phyloP scores from a whole-genome alignment of 2,329 filamentous ascomycete species.

The Xenosphaeropsis pyriputrescens region DNA sequence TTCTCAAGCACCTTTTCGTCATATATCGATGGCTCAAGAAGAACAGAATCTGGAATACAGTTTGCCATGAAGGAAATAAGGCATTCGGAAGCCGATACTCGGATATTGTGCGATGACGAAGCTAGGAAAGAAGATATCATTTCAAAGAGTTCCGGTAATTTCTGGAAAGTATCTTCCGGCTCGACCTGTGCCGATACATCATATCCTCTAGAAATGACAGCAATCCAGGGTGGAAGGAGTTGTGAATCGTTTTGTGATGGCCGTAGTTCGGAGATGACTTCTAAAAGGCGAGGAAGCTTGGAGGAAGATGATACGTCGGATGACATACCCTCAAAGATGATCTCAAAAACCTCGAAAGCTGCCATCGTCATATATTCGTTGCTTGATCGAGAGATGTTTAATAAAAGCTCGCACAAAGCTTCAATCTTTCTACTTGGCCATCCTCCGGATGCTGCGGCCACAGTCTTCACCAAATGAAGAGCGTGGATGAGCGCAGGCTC shows the following conservation, averaged over 20 bases:
- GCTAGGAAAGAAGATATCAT: conserved; percentile 71
- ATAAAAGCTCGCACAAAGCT: conserved; percentile 72
- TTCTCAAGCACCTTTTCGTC: conserved; percentile 85
- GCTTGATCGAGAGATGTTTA: conserved; percentile 76
- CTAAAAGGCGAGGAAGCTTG: conserved; percentile 78
- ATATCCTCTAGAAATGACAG: conserved; percentile 85
- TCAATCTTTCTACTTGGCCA: conserved; percentile 98
- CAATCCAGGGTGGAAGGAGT: conserved; percentile 90
- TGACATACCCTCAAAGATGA: conserved; percentile 80
- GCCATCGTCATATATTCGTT: conserved; percentile 96
- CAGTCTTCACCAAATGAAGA: conserved; percentile 79
- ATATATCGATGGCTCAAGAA: conserved; percentile 79
- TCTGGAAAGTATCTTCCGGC: conserved; percentile 82
- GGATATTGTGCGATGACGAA: conserved; percentile 82
- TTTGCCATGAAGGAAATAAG: conserved; percentile 86
- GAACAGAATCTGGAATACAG: conserved; percentile 69
- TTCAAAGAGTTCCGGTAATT: conserved; percentile 71
- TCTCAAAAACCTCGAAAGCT: conserved; percentile 92
- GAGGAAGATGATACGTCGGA: conserved; percentile 74
- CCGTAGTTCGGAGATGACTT: conserved; percentile 83
- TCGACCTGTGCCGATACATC: conserved; percentile 83
- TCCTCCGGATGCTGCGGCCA: conserved; percentile 74
- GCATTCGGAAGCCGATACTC: conserved; percentile 88
- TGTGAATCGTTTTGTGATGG: conserved; percentile 90
- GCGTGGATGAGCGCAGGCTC: conserved; percentile 84